A percentile compares a stretch with the other conserved stretches of the same genome.
Conservation (phyloP, 2,329 filamentous ascomycete species). For the Cryoendolithus antarcticus region DNA sequence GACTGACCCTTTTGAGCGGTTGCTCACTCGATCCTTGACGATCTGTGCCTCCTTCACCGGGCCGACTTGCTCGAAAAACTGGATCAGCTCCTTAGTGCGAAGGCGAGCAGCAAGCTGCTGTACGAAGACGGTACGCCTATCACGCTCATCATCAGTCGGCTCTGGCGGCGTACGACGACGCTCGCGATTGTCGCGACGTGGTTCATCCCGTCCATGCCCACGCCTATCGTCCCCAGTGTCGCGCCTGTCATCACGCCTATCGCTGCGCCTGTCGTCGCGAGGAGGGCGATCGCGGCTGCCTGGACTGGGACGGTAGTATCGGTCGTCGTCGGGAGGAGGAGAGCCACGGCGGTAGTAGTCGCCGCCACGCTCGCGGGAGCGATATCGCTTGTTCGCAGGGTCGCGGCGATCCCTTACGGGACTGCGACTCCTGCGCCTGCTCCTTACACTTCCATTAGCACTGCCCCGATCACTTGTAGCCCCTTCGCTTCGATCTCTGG, state of each 20-base stretch:
- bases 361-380: slow-evolving; percentile 15
- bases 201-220: slow-evolving; percentile 31
- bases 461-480: slow-evolving; percentile 18
- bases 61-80: slow-evolving; percentile 91
- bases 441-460: slow-evolving; percentile 25
- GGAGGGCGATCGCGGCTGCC: slow-evolving; percentile 39
- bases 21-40: slow-evolving; percentile 92
- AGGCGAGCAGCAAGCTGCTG: slow-evolving; percentile 93
- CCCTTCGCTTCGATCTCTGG: slow-evolving; percentile 39
- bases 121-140: slow-evolving; percentile 93
- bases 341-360: slow-evolving; percentile 9
- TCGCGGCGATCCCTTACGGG: slow-evolving; percentile 15
- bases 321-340: slow-evolving; percentile 32
- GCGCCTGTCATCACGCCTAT: slow-evolving; percentile 32
- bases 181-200: slow-evolving; percentile 32
- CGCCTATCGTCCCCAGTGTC: slow-evolving; percentile 31
- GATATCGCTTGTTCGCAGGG: slow-evolving; percentile 10
- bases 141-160: slow-evolving; percentile 87
- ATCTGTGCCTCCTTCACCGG: slow-evolving; percentile 96
- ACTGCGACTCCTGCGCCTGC: slow-evolving; percentile 13
- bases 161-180: slow-evolving; percentile 44
- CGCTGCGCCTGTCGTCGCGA: slow-evolving; percentile 60
- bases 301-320: slow-evolving; percentile 6
- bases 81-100: slow-evolving; percentile 80
- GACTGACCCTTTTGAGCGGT: slow-evolving; percentile 88